Conservation (phyloP, 345 rosid species). For the Gossypium bickii region DNA sequence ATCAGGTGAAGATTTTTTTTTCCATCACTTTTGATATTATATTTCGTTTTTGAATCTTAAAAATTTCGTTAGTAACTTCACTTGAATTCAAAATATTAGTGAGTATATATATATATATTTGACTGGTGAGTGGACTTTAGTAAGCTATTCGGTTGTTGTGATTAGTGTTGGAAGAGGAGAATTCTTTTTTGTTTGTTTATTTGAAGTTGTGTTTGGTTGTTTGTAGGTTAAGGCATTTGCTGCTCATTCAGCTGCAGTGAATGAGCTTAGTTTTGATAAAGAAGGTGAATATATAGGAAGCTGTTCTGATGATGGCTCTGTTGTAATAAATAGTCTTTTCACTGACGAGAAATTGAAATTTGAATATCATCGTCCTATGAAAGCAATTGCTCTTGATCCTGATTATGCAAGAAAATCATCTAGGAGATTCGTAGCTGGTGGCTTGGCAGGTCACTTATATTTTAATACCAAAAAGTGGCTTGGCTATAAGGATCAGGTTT, state of each 20-base stretch:
- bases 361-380: constrained; percentile 97
- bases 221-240: constrained; percentile 77
- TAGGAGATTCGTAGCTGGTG: constrained; percentile 89
- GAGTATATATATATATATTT: background rate
- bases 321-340: constrained; percentile 85
- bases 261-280: constrained; percentile 83
- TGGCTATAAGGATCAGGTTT: constrained; percentile 84
- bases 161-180: background rate
- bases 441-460: constrained; percentile 88
- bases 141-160: background rate
- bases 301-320: constrained; percentile 97
- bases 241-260: constrained; percentile 78
- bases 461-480: constrained; percentile 88
- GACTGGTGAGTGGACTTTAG: background rate
- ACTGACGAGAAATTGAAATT: constrained; percentile 89
- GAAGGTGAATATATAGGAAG: constrained; percentile 96
- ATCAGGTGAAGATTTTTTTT: constrained; percentile 47
- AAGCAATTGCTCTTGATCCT: constrained; percentile 89
- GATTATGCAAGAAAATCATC: constrained; percentile 68
- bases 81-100: background rate
- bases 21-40: background rate
- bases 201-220: constrained; percentile 4
- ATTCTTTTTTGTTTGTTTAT: background rate
- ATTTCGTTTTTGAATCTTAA: background rate
- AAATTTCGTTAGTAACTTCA: background rate